A percentile compares a stretch with the other conserved stretches of the same genome.
Evolutionary conservation across 768 basidiomycete species (phyloP).

Genomic region (Russula brevipes): DNA sequence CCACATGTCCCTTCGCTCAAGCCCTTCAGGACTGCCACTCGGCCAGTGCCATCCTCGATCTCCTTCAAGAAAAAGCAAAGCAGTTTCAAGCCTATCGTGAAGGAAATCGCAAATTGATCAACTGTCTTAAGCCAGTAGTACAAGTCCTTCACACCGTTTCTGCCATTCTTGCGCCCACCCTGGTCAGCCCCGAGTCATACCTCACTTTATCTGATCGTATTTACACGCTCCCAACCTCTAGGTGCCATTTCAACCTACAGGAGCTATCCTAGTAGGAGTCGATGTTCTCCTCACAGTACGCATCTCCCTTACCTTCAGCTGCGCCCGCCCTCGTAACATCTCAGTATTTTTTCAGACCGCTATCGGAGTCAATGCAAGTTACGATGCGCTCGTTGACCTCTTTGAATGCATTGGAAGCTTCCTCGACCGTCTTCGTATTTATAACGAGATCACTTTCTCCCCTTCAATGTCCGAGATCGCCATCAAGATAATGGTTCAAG

Average conservation of each 20-base stretch:
- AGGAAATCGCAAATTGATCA: not conserved
- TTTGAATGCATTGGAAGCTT: not conserved
- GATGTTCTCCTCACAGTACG: not conserved
- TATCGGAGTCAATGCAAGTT: not conserved
- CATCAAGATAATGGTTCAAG: not conserved
- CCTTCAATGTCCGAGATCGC: not conserved
- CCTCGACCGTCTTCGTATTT: not conserved
- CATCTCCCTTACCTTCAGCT: not conserved
- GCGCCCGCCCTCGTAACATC: too few species aligned
- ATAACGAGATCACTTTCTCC: not conserved
- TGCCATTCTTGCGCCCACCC: not conserved
- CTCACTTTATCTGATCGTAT: not conserved
- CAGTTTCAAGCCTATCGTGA: not conserved
- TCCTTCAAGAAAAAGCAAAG: not conserved
- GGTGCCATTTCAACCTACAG: constrained; percentile 3
- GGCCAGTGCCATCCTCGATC: not conserved
- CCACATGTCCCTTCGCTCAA: not conserved
- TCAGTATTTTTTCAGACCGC: not conserved
- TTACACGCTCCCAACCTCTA: not conserved
- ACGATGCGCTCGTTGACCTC: not conserved
- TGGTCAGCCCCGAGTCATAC: not conserved
- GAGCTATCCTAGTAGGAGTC: not conserved
- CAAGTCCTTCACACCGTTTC: not conserved
- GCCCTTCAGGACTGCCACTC: not conserved
- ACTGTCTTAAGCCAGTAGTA: not conserved